phyloP scores from a whole-genome alignment of 1,284 basidiomycete genomes.

The Abortiporus biennis region DNA sequence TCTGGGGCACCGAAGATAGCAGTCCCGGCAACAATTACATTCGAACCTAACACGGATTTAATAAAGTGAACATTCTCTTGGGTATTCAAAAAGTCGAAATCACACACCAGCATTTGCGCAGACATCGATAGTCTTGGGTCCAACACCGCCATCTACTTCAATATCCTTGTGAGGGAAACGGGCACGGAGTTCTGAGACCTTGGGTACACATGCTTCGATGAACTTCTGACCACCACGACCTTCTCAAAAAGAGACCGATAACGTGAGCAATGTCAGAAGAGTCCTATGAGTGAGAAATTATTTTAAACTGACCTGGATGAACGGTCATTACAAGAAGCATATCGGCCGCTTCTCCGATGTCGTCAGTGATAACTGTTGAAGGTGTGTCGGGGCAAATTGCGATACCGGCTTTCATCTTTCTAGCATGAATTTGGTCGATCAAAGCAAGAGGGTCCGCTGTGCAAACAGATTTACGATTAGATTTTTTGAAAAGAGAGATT shows the following conservation, averaged over 20 bases:
- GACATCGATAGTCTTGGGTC: slow-evolving; percentile 82
- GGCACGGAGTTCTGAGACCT: slow-evolving; percentile 86
- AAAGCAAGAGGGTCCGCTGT: slow-evolving; percentile 69
- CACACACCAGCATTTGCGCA: slow-evolving; percentile 86
- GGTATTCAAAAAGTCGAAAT: not conserved
- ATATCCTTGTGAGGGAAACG: slow-evolving; percentile 94
- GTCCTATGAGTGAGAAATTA: no score
- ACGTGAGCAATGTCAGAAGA: not conserved
- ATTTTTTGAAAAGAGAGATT: not conserved
- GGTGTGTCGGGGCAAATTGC: slow-evolving; percentile 94
- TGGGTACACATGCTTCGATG: slow-evolving; percentile 87
- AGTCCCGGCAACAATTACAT: slow-evolving; percentile 97
- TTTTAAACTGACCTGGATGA: slow-evolving; percentile 59
- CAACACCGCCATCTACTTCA: slow-evolving; percentile 95
- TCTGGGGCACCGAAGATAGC: slow-evolving; percentile 85
- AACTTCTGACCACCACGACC: slow-evolving; percentile 97
- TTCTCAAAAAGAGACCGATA: no score
- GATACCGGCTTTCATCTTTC: slow-evolving; percentile 86
- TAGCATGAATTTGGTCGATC: slow-evolving; percentile 70
- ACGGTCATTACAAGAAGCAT: slow-evolving; percentile 99
- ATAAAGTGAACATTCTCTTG: not conserved
- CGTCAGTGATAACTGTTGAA: slow-evolving; percentile 78
- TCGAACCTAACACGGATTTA: slow-evolving; percentile 65
- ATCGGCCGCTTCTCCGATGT: slow-evolving; percentile 75
- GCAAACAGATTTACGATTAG: not conserved